These are phyloP conservation scores for Pleoardoris graminearum DNA, from an alignment of 2,329 filamentous ascomycete genomes.

Conservation along the genomic window DNA sequence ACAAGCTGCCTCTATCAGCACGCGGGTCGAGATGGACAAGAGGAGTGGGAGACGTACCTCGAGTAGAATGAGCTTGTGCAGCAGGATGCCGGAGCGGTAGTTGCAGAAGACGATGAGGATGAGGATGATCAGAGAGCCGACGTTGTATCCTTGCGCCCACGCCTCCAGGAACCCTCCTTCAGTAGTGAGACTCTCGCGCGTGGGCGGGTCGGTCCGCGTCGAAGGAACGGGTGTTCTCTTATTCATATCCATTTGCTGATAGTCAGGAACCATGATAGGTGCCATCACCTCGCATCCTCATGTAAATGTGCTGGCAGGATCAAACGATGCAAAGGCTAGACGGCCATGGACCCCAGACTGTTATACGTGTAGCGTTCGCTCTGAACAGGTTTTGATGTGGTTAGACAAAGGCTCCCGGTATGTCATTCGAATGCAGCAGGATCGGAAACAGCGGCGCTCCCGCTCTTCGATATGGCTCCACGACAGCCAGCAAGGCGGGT, in stretches of 20 bases:
- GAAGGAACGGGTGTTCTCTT: constrained; percentile 28
- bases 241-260: constrained; percentile 12
- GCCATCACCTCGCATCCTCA: constrained; percentile 1
- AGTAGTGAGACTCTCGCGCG: constrained; percentile 26
- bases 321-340: not conserved
- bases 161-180: constrained; percentile 40
- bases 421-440: not conserved
- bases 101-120: constrained; percentile 45
- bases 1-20: constrained; percentile 31
- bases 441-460: not conserved
- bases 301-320: not conserved
- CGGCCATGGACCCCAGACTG: not conserved
- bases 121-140: constrained; percentile 39
- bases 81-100: constrained; percentile 36
- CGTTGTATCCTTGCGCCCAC: constrained; percentile 44
- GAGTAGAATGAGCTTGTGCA: constrained; percentile 43
- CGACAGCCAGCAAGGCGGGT: not conserved
- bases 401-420: not conserved
- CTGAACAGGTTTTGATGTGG: not conserved
- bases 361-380: not conserved
- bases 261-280: not conserved
- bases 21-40: not conserved
- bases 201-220: constrained; percentile 33
- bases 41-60: constrained; percentile 23
- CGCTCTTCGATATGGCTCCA: not conserved